A percentile compares a stretch with the other conserved stretches of the same genome.
These are phyloP conservation scores for Omphalotus guepiniiformis DNA, from an alignment of 768 basidiomycete species.

Conservation along the genomic window DNA sequence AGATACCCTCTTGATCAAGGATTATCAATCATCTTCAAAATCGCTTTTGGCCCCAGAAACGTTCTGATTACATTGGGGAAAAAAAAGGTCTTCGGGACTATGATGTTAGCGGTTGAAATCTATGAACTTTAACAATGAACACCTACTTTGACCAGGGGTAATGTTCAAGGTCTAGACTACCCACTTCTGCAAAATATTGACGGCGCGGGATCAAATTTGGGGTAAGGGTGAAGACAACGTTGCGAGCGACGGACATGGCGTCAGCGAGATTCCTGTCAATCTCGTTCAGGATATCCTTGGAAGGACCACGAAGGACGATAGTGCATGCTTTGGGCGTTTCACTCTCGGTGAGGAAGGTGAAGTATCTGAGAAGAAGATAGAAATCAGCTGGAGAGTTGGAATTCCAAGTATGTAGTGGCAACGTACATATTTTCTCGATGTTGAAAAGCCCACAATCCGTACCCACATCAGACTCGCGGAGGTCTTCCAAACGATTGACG, in stretches of 20 bases:
- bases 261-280: constrained; percentile 97
- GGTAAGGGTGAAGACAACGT: constrained; percentile 97
- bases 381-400: too few species aligned
- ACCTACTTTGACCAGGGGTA: constrained; percentile 88
- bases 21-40: constrained; percentile 99
- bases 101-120: constrained; percentile 4
- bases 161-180: constrained; percentile 98
- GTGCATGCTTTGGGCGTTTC: constrained; percentile 92
- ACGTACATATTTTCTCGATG: constrained; percentile 96
- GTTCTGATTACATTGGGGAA: constrained; percentile 98
- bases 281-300: constrained; percentile 97
- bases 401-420: too few species aligned
- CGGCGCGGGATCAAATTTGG: too few species aligned
- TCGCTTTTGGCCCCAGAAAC: constrained; percentile 94
- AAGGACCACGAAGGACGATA: constrained; percentile 94
- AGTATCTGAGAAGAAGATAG: too few species aligned
- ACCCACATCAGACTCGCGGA: constrained; percentile 89
- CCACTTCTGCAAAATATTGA: constrained; percentile 64
- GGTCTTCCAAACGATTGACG: constrained; percentile 93
- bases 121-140: background rate
- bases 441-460: constrained; percentile 95
- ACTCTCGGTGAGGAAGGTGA: constrained; percentile 95
- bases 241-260: constrained; percentile 95
- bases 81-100: constrained; percentile 85
- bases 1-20: constrained; percentile 47